Conservation (phyloP, 345 rosid species). For the Iberis pinnata region DNA sequence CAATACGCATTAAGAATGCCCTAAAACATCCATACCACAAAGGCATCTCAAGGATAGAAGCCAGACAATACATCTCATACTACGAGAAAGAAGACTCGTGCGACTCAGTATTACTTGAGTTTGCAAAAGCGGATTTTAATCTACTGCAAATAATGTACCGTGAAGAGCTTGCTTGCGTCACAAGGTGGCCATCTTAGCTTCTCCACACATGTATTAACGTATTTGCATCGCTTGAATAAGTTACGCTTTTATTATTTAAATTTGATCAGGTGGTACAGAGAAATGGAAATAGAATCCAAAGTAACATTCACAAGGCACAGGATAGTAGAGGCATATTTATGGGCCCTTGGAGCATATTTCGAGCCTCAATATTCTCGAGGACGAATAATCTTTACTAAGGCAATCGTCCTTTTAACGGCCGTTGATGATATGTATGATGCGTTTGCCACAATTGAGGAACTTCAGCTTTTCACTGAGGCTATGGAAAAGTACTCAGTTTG, state of each 20-base stretch:
- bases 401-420: constrained; percentile 3
- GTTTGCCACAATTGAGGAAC: constrained; percentile 16
- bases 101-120: constrained; percentile 16
- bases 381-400: background rate
- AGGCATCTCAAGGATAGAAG: too few species aligned
- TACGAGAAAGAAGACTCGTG: constrained; percentile 12
- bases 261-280: constrained; percentile 20
- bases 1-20: too few species aligned
- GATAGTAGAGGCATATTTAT: constrained; percentile 13
- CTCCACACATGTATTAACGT: background rate
- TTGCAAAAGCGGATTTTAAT: constrained; percentile 25
- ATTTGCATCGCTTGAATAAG: too few species aligned
- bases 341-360: constrained; percentile 25
- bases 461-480: constrained; percentile 23
- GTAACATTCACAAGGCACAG: constrained; percentile 12
- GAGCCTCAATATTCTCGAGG: constrained; percentile 26
- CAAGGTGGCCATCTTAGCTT: constrained; percentile 1
- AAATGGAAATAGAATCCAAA: constrained; percentile 14
- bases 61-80: background rate
- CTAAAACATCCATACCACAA: too few species aligned
- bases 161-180: constrained; percentile 8
- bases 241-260: too few species aligned
- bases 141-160: constrained; percentile 14
- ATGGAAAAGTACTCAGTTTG: background rate
- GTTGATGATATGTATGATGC: constrained; percentile 28